Evolutionary conservation across 2,329 filamentous ascomycete species (phyloP).

Genomic region (Penicillium sp.): DNA sequence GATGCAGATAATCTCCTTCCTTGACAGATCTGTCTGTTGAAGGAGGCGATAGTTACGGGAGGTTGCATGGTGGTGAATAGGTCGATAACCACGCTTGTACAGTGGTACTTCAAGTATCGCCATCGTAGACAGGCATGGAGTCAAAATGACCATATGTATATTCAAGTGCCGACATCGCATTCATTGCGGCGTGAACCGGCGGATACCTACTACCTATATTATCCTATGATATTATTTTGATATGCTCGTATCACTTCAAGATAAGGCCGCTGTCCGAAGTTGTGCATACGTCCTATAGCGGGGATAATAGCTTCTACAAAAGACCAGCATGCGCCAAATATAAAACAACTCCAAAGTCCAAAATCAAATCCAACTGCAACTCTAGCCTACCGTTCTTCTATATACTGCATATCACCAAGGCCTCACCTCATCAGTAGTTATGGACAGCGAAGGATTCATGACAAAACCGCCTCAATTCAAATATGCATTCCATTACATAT

Average conservation of each 20-base stretch:
- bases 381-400: neutral
- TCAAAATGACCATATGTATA: neutral
- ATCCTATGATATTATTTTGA: no score
- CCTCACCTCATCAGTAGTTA: no score
- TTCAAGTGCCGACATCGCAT: neutral
- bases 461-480: neutral
- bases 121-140: neutral
- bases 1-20: conserved; percentile 3
- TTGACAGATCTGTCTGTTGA: neutral
- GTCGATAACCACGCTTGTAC: neutral
- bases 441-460: no score
- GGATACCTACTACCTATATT: no score
- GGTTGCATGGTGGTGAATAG: conserved; percentile 1
- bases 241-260: no score
- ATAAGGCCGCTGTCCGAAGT: neutral
- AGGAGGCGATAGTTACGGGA: conserved; percentile 7
- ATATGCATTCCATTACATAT: conserved; percentile 1
- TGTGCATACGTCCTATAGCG: neutral
- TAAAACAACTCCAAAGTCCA: neutral
- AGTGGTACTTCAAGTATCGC: neutral
- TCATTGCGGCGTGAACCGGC: no score
- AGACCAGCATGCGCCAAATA: conserved; percentile 2
- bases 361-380: conserved; percentile 3
- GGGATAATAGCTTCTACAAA: neutral
- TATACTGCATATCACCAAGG: neutral